Percentiles rank a stretch among this genome's conserved stretches.
phyloP scores from a whole-genome alignment of 2,329 filamentous ascomycete genomes.

The Aspergillus costaricaensis region DNA sequence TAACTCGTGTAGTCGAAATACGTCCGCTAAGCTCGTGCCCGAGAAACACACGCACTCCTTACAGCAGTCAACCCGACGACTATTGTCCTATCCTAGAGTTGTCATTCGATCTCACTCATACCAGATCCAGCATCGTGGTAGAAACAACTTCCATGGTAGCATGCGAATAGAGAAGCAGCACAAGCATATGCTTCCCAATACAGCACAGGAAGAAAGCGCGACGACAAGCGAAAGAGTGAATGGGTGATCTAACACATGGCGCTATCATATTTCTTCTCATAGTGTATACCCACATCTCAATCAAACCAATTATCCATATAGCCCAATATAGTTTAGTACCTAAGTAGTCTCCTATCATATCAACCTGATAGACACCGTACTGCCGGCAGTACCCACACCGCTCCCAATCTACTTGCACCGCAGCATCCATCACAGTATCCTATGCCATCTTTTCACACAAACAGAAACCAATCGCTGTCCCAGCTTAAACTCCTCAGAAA shows the following conservation, averaged over 20 bases:
- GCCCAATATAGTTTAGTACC: neutral
- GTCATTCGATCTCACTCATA: neutral
- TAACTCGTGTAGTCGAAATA: slow-evolving; percentile 47
- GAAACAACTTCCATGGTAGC: neutral
- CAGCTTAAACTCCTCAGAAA: slow-evolving; percentile 16
- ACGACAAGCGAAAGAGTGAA: no score
- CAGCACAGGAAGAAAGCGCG: no score
- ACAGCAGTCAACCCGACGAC: neutral
- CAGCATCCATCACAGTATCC: slow-evolving; percentile 12
- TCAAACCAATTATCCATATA: neutral
- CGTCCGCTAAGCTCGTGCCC: slow-evolving; percentile 41
- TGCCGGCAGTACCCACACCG: slow-evolving; percentile 21
- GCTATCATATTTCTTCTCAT: neutral
- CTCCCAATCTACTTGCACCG: slow-evolving; percentile 12
- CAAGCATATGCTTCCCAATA: no score
- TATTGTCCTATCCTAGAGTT: neutral
- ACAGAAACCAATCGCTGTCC: neutral
- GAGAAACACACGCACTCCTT: neutral
- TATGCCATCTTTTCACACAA: neutral
- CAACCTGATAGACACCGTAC: neutral
- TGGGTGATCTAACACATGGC: no score
- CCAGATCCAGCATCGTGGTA: neutral
- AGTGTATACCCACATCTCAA: neutral
- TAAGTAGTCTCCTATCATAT: neutral
- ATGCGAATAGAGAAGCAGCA: no score